phyloP scores from a whole-genome alignment of 495 filamentous ascomycete genomes.

The Penicillium malachiteum region DNA sequence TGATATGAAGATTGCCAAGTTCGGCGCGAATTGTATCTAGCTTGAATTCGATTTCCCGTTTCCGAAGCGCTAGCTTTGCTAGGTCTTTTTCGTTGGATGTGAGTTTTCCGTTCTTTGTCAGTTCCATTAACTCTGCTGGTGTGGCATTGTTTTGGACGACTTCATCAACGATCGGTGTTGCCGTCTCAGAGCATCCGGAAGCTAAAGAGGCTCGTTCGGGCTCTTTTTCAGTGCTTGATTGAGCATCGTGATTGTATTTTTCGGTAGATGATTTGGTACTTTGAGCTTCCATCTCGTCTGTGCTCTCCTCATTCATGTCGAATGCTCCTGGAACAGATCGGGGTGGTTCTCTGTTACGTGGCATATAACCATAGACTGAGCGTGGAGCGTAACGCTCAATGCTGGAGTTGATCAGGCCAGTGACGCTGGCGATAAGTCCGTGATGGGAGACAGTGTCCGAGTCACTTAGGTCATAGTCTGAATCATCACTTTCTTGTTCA shows the following conservation, averaged over 20 bases:
- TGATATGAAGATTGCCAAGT: slow-evolving; percentile 40
- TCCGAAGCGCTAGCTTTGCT: slow-evolving; percentile 68
- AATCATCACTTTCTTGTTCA: slow-evolving; percentile 10
- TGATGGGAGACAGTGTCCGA: slow-evolving; percentile 28
- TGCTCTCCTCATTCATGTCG: slow-evolving; percentile 6
- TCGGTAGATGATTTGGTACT: slow-evolving; percentile 14
- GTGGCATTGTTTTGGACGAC: slow-evolving; percentile 23
- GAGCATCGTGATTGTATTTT: not conserved
- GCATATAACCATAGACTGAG: slow-evolving; percentile 51
- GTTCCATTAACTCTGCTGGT: slow-evolving; percentile 25
- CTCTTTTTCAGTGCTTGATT: not conserved
- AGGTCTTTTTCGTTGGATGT: slow-evolving; percentile 70
- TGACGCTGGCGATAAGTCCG: slow-evolving; percentile 47
- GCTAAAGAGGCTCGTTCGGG: slow-evolving; percentile 17
- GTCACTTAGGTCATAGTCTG: slow-evolving; percentile 21
- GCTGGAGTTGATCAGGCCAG: slow-evolving; percentile 39
- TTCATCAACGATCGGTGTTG: slow-evolving; percentile 20
- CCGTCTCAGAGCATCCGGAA: slow-evolving; percentile 22
- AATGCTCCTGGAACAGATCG: slow-evolving; percentile 17
- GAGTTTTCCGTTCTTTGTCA: slow-evolving; percentile 35
- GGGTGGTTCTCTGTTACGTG: slow-evolving; percentile 24
- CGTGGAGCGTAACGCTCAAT: slow-evolving; percentile 45
- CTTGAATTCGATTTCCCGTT: slow-evolving; percentile 68
- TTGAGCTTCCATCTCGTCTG: not conserved
- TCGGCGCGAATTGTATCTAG: slow-evolving; percentile 49